phyloP scores from a whole-genome alignment of 202 grass and related monocot species.

The Miscanthus sacchariflorus region DNA sequence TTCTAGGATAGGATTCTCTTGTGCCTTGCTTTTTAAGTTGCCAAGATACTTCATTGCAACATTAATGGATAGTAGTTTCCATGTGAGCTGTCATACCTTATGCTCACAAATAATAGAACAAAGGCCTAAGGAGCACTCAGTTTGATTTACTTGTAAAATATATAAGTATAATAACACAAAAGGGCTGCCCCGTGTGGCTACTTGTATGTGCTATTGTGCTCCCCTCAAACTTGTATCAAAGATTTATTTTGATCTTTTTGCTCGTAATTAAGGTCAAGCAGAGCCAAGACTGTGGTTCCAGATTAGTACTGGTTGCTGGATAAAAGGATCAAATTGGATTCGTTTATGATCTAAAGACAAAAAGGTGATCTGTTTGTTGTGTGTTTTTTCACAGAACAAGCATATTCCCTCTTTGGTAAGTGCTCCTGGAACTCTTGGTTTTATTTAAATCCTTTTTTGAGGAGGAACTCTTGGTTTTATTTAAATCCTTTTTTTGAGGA shows the following conservation, averaged over 20 bases:
- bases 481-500: too few relatives aligned
- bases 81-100: slow-evolving; percentile 6
- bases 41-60: too few relatives aligned
- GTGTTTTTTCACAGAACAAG: slow-evolving; percentile 20
- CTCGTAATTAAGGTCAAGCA: slow-evolving; percentile 16
- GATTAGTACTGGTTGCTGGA: background rate
- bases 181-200: background rate
- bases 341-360: slow-evolving; percentile 20
- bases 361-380: slow-evolving; percentile 8
- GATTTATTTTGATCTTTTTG: slow-evolving; percentile 15
- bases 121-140: background rate
- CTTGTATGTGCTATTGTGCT: slow-evolving; percentile 19
- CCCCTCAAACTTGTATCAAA: background rate
- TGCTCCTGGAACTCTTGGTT: slow-evolving; percentile 10
- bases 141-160: background rate
- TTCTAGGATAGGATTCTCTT: too few relatives aligned
- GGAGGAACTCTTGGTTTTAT: too few relatives aligned
- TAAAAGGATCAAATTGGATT: slow-evolving; percentile 20
- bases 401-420: slow-evolving; percentile 4
- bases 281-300: slow-evolving; percentile 8
- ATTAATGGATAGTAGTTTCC: too few relatives aligned
- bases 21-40: too few relatives aligned
- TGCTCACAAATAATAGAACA: background rate
- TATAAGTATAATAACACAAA: slow-evolving; percentile 1
- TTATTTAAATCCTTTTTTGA: background rate